Percentiles rank a stretch among this genome's conserved stretches.
Conservation (phyloP, 208 protist species). For the Endotrypanum monterogeii region DNA sequence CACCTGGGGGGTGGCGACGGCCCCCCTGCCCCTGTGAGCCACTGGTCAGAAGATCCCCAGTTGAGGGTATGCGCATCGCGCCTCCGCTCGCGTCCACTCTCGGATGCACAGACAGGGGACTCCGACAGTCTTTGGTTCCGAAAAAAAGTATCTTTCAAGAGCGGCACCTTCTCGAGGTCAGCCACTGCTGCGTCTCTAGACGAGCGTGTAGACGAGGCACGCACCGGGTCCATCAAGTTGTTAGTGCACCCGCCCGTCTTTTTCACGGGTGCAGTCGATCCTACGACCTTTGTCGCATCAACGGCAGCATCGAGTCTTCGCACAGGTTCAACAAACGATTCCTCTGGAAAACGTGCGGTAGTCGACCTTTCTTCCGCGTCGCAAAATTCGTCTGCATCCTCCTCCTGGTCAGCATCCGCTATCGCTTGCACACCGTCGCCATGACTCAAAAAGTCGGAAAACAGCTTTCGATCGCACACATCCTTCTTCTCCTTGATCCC, state of each 20-base stretch:
- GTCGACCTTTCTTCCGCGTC: constrained; percentile 10
- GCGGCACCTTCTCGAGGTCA: not conserved
- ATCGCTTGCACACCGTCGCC: not conserved
- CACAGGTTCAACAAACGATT: constrained; percentile 4
- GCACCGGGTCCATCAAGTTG: constrained; percentile 21
- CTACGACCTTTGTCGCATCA: not conserved
- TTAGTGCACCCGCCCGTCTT: not conserved
- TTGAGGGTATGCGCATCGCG: constrained; percentile 7
- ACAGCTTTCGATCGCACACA: constrained; percentile 5
- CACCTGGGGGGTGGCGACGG: not conserved
- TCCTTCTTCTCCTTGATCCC: not conserved
- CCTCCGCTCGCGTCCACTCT: constrained; percentile 3
- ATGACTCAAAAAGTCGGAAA: constrained; percentile 1
- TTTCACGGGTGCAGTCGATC: not conserved
- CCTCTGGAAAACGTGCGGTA: not conserved
- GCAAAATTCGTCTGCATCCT: constrained; percentile 21
- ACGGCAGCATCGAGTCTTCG: not conserved
- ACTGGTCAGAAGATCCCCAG: not conserved
- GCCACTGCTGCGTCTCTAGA: not conserved
- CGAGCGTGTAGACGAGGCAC: constrained; percentile 4
- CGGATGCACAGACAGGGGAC: constrained; percentile 9
- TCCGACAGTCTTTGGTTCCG: constrained; percentile 19
- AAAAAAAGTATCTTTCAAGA: not conserved
- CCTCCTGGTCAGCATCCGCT: not conserved
- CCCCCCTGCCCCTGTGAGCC: constrained; percentile 11